Base-by-base conservation (phyloP, 1,284 basidiomycete genomes). In the Ustilago trichophora region DNA sequence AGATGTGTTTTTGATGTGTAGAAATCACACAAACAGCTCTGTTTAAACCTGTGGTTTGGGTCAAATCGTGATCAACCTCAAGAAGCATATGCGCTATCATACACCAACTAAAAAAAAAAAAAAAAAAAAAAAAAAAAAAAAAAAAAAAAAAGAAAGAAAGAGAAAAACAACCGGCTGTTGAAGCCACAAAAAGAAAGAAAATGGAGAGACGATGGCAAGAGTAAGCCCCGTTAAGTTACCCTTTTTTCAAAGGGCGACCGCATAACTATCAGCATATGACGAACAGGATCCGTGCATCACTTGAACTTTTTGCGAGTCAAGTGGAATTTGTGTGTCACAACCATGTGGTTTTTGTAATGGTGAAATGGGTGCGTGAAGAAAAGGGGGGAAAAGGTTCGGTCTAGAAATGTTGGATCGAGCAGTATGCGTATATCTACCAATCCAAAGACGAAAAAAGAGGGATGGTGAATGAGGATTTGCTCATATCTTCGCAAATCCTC, bases 191-290 rank as follows among this genome's bases (percentile, higher is more conserved):
- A 22, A 40, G 36, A 18, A 25, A 21, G 32, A 25, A 25, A 7
- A 21, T 13, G 29, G 67, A 70, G 67, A 70, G 62, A 70, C 67
- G 62, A 60, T 41, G 57, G 18, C 67, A 65, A 70, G 67, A 70
- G 62, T 70, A 70, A 70, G 67, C 67, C 67, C 67, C 67, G 67
- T 70, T 70, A 62, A 70, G 67, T 70, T 70, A 60, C 67, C 54
- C 44, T 49, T 42, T 36, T 25, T 4, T 1, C 22, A 15, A 41
- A 43, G 53, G 55, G 67, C 60, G 67, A 70, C 67, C 67, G 67
- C 67, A 70, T 70, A 64, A 70, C 67, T 70, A 70, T 70, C 55
- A 69, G 66, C 36, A n/a, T 29, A 70, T 65, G 67, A 70, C 67
- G 49, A 70, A 70, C 67, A 45, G 60, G 41, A 70, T 65, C 57